These are phyloP conservation scores for Gastrodia elata DNA, from an alignment of 106 monocot species.

Conservation along the genomic window DNA sequence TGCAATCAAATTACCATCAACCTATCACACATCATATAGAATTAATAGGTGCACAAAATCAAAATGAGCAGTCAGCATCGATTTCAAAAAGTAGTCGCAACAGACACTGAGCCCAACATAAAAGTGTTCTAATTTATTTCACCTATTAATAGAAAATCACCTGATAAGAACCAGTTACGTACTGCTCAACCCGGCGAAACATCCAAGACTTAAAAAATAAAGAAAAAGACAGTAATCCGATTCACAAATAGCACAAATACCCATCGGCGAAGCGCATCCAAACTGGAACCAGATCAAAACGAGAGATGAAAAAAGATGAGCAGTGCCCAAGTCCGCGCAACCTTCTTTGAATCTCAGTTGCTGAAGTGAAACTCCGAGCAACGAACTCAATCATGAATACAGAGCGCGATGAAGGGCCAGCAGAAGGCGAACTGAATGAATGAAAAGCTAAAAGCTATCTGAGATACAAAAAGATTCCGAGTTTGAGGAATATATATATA, in stretches of 20 bases:
- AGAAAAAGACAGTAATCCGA: neutral
- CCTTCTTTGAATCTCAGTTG: neutral
- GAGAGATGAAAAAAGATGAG: neutral
- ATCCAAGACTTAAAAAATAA: neutral
- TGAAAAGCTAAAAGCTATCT: neutral
- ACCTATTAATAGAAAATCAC: neutral
- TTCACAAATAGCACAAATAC: neutral
- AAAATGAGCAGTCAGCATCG: neutral
- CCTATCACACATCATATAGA: neutral
- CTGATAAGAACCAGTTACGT: neutral
- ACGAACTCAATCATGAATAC: conserved; percentile 1
- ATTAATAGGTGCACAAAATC: neutral
- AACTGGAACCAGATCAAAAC: neutral
- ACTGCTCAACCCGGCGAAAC: neutral
- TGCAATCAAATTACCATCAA: neutral
- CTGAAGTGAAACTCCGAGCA: neutral
- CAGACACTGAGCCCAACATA: neutral
- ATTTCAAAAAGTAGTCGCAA: neutral
- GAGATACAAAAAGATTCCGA: conserved; percentile 2
- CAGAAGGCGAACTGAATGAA: neutral
- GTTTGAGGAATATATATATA: neutral
- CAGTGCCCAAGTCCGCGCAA: neutral
- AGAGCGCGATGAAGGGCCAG: neutral
- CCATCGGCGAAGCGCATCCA: neutral
- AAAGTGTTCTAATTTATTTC: neutral